These are phyloP conservation scores for Diutina rugosa DNA, from an alignment of 1,139 yeast genomes.

Conservation along the genomic window DNA sequence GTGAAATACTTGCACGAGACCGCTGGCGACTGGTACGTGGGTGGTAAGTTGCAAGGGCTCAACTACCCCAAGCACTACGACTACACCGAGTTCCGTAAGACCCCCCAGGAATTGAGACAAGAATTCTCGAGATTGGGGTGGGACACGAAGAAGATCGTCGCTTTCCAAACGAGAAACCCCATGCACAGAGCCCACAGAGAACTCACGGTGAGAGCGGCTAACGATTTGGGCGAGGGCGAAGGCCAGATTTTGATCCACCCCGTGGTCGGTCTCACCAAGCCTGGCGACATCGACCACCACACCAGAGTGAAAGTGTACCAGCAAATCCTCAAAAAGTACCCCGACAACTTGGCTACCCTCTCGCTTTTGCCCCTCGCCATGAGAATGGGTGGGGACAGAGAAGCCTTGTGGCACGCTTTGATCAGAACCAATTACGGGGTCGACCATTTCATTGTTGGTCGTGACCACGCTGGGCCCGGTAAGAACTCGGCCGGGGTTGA, in stretches of 20 bases:
- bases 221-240: slow-evolving; percentile 22
- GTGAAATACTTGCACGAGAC: slow-evolving; percentile 56
- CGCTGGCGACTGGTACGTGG: slow-evolving; percentile 77
- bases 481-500: slow-evolving; percentile 86
- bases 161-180: slow-evolving; percentile 96
- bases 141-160: slow-evolving; percentile 67
- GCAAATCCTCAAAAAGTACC: slow-evolving; percentile 83
- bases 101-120: slow-evolving; percentile 80
- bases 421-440: slow-evolving; percentile 96
- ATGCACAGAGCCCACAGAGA: slow-evolving; percentile 98
- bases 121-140: slow-evolving; percentile 76
- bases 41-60: slow-evolving; percentile 80
- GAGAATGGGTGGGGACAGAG: slow-evolving; percentile 99
- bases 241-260: slow-evolving; percentile 85
- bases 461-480: slow-evolving; percentile 99
- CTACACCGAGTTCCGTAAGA: slow-evolving; percentile 74
- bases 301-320: slow-evolving; percentile 93
- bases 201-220: slow-evolving; percentile 87
- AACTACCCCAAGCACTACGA: slow-evolving; percentile 83
- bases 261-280: slow-evolving; percentile 92
- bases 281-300: slow-evolving; percentile 96
- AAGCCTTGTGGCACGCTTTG: slow-evolving; percentile 97
- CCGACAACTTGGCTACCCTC: slow-evolving; percentile 84
- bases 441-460: slow-evolving; percentile 92
- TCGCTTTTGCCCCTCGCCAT: slow-evolving; percentile 87